phyloP scores from a whole-genome alignment of 2,329 filamentous ascomycete genomes.

The Cordyceps cateniannulata region DNA sequence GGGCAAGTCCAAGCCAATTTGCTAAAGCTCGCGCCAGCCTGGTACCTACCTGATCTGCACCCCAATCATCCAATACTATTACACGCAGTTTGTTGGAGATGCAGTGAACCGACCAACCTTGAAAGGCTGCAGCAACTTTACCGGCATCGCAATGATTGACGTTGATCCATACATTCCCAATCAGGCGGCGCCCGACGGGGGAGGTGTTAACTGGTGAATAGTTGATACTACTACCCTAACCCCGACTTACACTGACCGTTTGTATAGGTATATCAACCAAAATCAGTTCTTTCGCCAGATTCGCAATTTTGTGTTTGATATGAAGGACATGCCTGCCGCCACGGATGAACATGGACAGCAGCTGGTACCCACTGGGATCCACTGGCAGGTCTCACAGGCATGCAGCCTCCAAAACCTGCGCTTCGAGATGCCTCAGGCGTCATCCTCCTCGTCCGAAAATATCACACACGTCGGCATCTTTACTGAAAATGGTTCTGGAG shows the following conservation, averaged over 20 bases:
- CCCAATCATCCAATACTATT: constrained; percentile 57
- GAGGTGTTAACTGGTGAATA: constrained; percentile 23
- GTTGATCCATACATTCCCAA: constrained; percentile 52
- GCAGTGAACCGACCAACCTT: constrained; percentile 48
- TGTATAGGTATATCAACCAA: constrained; percentile 49
- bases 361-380: constrained; percentile 41
- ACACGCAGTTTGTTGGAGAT: constrained; percentile 70
- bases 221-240: background rate
- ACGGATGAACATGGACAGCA: constrained; percentile 24
- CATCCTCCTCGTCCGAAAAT: background rate
- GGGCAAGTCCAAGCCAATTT: background rate
- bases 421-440: constrained; percentile 40
- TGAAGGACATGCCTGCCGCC: constrained; percentile 40
- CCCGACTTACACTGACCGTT: background rate
- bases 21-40: background rate
- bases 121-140: constrained; percentile 46
- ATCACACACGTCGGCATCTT: background rate
- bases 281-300: constrained; percentile 57
- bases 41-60: constrained; percentile 63
- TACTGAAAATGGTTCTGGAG: constrained; percentile 55
- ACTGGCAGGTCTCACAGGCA: constrained; percentile 56
- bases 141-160: constrained; percentile 64
- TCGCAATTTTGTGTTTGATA: constrained; percentile 52
- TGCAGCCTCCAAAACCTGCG: constrained; percentile 53
- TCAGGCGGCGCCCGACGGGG: constrained; percentile 33